Conservation (phyloP, 2,329 filamentous ascomycete species). For the Penicillium sp. region DNA sequence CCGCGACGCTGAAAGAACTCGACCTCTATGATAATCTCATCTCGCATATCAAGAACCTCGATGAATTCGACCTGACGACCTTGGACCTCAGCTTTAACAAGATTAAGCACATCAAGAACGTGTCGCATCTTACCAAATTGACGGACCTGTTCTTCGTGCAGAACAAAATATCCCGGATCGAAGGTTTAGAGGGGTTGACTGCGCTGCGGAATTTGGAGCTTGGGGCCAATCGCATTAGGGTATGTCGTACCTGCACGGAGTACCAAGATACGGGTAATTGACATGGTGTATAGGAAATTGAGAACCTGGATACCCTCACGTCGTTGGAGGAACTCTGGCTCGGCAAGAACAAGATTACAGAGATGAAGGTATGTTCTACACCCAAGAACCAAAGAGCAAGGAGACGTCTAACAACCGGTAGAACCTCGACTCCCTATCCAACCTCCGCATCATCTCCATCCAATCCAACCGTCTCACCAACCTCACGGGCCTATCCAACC, state of each 20-base stretch:
- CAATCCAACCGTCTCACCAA: slow-evolving; percentile 89
- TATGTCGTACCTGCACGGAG: slow-evolving; percentile 25
- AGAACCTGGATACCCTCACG: slow-evolving; percentile 75
- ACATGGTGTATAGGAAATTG: slow-evolving; percentile 59
- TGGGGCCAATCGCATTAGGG: slow-evolving; percentile 83
- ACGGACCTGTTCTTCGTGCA: slow-evolving; percentile 88
- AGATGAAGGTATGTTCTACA: slow-evolving; percentile 58
- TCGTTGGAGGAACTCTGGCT: slow-evolving; percentile 87
- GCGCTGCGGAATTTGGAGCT: slow-evolving; percentile 82
- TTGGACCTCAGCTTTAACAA: slow-evolving; percentile 98
- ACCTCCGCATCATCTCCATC: slow-evolving; percentile 84
- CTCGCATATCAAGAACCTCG: slow-evolving; percentile 78
- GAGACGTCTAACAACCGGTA: slow-evolving; percentile 23
- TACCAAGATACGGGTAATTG: neutral
- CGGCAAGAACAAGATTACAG: slow-evolving; percentile 93
- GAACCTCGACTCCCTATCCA: slow-evolving; percentile 70
- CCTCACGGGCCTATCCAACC: slow-evolving; percentile 70
- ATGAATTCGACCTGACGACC: slow-evolving; percentile 71
- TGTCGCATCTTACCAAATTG: slow-evolving; percentile 73
- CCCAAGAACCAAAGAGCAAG: neutral
- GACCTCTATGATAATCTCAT: slow-evolving; percentile 98
- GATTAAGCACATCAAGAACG: slow-evolving; percentile 94
- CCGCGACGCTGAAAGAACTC: slow-evolving; percentile 71
- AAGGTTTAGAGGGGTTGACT: slow-evolving; percentile 72
- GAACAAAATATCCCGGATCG: slow-evolving; percentile 88